phyloP scores from a whole-genome alignment of 2,329 filamentous ascomycete species.

The Celoporthe dispersa region DNA sequence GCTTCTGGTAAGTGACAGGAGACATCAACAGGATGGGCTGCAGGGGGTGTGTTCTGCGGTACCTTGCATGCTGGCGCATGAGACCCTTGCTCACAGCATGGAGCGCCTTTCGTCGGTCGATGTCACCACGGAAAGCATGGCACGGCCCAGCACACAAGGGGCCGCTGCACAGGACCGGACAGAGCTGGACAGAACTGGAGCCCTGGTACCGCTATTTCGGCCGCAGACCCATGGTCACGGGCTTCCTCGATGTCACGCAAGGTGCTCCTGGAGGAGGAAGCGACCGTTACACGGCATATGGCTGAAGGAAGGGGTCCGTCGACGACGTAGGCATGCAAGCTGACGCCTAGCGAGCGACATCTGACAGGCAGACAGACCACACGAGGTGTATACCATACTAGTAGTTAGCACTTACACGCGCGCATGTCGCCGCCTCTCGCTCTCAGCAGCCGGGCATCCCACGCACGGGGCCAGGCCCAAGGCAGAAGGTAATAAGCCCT shows the following conservation, averaged over 20 bases:
- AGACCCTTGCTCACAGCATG: slow-evolving; percentile 7
- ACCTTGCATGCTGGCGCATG: slow-evolving; percentile 22
- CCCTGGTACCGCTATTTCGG: slow-evolving; percentile 3
- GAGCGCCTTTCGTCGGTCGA: slow-evolving; percentile 9
- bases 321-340: background rate
- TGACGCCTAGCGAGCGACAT: background rate
- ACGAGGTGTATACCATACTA: background rate
- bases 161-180: background rate
- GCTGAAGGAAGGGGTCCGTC: background rate
- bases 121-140: slow-evolving; percentile 2
- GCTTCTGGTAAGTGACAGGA: background rate
- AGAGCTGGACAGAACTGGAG: background rate
- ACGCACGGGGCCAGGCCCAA: background rate
- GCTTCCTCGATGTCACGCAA: slow-evolving; percentile 1
- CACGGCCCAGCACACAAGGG: background rate
- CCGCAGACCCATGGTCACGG: background rate
- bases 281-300: slow-evolving; percentile 1
- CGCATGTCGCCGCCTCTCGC: background rate
- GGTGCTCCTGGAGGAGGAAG: background rate
- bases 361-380: background rate
- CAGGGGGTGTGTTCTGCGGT: slow-evolving; percentile 10
- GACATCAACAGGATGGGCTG: background rate
- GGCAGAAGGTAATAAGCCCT: slow-evolving; percentile 9
- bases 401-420: background rate
- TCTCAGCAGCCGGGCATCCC: slow-evolving; percentile 5